These are phyloP conservation scores for Elsinoe arachidis DNA, from an alignment of 2,329 filamentous ascomycete species.

Conservation along the genomic window DNA sequence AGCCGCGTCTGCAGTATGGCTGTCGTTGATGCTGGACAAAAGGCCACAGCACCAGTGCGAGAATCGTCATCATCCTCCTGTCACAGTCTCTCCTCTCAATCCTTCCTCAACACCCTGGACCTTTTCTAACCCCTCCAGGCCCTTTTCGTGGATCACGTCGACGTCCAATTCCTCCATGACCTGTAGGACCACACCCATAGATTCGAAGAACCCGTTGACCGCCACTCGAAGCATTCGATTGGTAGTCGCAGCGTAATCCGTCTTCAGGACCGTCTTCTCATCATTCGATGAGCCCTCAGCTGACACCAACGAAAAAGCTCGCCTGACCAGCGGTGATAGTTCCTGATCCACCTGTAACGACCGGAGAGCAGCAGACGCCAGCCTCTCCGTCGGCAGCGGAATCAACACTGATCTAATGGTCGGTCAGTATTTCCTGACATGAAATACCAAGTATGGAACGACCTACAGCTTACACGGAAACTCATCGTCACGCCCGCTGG, in stretches of 20 bases:
- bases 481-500: conserved; percentile 15
- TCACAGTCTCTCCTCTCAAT: conserved; percentile 24
- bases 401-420: conserved; percentile 57
- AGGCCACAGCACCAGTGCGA: not conserved
- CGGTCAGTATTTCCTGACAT: not conserved
- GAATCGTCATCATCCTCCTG: conserved; percentile 15
- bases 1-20: not conserved
- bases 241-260: conserved; percentile 77
- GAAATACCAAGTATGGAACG: not conserved
- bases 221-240: conserved; percentile 95
- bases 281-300: conserved; percentile 18
- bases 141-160: conserved; percentile 57
- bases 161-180: conserved; percentile 87
- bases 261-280: conserved; percentile 51
- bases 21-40: not conserved
- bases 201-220: conserved; percentile 95
- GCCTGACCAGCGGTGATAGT: conserved; percentile 72
- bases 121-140: conserved; percentile 33
- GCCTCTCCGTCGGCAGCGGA: conserved; percentile 71
- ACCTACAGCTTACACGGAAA: conserved; percentile 35
- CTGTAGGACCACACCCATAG: conserved; percentile 70
- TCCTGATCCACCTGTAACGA: conserved; percentile 81
- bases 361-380: conserved; percentile 66
- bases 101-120: conserved; percentile 32
- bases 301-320: conserved; percentile 53